phyloP scores from a whole-genome alignment of 2,329 filamentous ascomycete species.

The Helotiales sp. region DNA sequence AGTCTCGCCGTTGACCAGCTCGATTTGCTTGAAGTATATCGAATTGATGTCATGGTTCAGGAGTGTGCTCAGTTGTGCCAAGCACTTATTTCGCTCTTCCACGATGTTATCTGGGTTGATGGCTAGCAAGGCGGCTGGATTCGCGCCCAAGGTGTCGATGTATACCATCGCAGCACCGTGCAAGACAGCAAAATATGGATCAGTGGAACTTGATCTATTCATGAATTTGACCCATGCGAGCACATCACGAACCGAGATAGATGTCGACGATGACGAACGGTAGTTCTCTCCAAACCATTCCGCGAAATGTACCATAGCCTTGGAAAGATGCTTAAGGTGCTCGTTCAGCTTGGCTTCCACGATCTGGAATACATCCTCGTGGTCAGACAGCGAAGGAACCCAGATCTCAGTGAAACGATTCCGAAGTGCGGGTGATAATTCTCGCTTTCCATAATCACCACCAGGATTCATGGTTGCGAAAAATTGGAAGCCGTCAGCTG shows the following conservation, averaged over 20 bases:
- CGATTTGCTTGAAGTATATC: constrained; percentile 68
- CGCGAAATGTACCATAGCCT: constrained; percentile 81
- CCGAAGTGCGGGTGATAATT: constrained; percentile 90
- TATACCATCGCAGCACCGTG: constrained; percentile 96
- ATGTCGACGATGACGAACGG: constrained; percentile 72
- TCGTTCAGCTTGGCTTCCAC: constrained; percentile 73
- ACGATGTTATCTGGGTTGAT: constrained; percentile 72
- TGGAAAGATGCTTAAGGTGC: constrained; percentile 61
- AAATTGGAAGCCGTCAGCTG: constrained; percentile 84
- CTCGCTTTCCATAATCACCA: constrained; percentile 97
- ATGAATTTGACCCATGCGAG: constrained; percentile 94
- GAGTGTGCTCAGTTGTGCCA: constrained; percentile 72
- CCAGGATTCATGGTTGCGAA: constrained; percentile 99
- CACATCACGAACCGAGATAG: constrained; percentile 89
- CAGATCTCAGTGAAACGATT: constrained; percentile 99
- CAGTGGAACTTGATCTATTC: constrained; percentile 60
- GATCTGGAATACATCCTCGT: constrained; percentile 87
- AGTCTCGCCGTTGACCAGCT: constrained; percentile 59
- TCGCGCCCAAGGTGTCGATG: constrained; percentile 92
- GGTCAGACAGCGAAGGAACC: constrained; percentile 87
- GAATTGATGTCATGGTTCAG: constrained; percentile 65
- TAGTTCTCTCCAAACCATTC: constrained; percentile 90
- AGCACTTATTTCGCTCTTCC: constrained; percentile 72
- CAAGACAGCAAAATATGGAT: constrained; percentile 58
- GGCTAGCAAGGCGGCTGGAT: constrained; percentile 85